These are phyloP conservation scores for Ceriops tagal DNA, from an alignment of 345 rosid genomes.

Conservation along the genomic window DNA sequence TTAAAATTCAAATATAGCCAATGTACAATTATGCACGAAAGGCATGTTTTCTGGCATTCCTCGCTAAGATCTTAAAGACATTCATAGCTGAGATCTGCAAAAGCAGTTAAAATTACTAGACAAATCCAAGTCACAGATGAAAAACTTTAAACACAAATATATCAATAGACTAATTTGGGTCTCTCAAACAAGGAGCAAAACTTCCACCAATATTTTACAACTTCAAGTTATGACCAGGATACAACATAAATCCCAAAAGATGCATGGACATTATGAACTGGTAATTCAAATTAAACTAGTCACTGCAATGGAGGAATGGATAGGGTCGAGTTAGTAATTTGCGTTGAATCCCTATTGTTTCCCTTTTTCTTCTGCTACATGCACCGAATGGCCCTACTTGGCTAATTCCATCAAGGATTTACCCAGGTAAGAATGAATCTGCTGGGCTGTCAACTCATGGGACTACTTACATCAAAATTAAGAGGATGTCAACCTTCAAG, in stretches of 20 bases:
- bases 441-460: background rate
- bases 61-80: background rate
- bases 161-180: background rate
- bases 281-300: slow-evolving; percentile 1
- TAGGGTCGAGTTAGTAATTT: slow-evolving; percentile 1
- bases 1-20: too few relatives aligned
- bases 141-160: background rate
- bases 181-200: background rate
- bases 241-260: background rate
- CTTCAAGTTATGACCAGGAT: background rate
- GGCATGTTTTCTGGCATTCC: too few relatives aligned
- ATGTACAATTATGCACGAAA: too few relatives aligned
- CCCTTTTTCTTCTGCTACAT: background rate
- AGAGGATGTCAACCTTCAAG: background rate
- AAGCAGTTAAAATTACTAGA: background rate
- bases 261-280: background rate
- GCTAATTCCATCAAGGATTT: background rate
- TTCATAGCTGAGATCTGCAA: background rate
- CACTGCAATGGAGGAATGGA: background rate
- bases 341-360: background rate
- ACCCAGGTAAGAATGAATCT: background rate
- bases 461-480: background rate
- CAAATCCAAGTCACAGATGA: background rate
- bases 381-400: background rate
- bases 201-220: background rate